A percentile compares a stretch with the other conserved stretches of the same genome.
Evolutionary conservation across 1,284 basidiomycete genomes (phyloP).

Genomic region (Naganishia cerealis): DNA sequence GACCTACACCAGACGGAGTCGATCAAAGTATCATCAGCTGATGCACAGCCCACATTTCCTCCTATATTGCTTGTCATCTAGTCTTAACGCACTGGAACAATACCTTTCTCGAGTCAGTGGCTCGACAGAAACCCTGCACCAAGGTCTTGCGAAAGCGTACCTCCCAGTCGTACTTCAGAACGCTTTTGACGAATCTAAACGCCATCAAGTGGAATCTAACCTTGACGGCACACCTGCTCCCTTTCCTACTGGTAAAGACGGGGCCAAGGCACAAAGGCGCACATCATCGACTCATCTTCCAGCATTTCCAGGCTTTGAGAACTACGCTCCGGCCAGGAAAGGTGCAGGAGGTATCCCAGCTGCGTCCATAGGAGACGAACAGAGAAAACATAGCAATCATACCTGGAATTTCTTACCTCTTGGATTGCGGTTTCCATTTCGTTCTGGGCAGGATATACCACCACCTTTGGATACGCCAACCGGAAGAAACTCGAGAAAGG

Average conservation of each 20-base stretch:
- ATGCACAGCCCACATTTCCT: neutral
- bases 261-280: too few relatives aligned
- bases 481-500: neutral
- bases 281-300: too few relatives aligned
- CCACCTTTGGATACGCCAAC: too few relatives aligned
- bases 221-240: neutral
- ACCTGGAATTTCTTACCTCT: neutral
- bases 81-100: conserved; percentile 8
- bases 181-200: neutral
- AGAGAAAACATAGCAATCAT: neutral
- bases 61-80: neutral
- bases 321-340: too few relatives aligned
- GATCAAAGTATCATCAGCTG: too few relatives aligned
- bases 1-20: neutral
- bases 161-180: neutral
- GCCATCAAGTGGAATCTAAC: neutral
- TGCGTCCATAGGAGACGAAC: neutral
- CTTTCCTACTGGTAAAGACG: neutral
- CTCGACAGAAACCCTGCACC: conserved; percentile 1
- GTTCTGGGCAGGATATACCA: neutral
- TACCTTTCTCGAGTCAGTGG: conserved; percentile 12
- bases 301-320: too few relatives aligned
- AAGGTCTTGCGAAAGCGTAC: conserved; percentile 3
- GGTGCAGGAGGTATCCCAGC: too few relatives aligned
- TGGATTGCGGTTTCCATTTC: neutral